Conservation (phyloP, 78 protist species). For the Kipferlia bialata region DNA sequence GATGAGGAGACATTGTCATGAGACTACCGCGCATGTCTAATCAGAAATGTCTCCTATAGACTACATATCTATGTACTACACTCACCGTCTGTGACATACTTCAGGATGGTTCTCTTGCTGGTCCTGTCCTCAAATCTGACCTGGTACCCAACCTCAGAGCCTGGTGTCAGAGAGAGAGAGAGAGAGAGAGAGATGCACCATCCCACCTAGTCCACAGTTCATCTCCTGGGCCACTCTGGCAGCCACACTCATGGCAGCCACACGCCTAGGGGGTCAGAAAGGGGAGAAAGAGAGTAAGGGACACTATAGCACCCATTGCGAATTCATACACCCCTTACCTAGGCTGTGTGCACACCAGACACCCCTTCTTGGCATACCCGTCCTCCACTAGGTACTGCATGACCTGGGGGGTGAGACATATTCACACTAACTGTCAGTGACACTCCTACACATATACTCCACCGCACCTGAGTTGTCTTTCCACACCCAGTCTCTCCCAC, state of each 20-base stretch:
- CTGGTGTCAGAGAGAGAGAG: too few species aligned
- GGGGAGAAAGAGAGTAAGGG: too few species aligned
- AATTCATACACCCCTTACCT: too few species aligned
- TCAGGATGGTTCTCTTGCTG: conserved; percentile 56
- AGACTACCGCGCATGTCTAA: too few species aligned
- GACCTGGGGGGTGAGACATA: too few species aligned
- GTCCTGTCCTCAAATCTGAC: conserved; percentile 95
- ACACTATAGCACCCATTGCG: too few species aligned
- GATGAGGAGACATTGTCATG: too few species aligned
- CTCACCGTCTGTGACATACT: conserved; percentile 76
- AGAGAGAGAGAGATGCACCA: too few species aligned
- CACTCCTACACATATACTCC: too few species aligned
- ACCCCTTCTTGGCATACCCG: not conserved
- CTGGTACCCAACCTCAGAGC: conserved; percentile 77
- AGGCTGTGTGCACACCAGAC: conserved; percentile 86
- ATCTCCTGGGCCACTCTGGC: conserved; percentile 91
- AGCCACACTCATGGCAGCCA: conserved; percentile 81
- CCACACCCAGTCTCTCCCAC: conserved; percentile 99
- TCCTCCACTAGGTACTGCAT: conserved; percentile 27
- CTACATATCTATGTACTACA: too few species aligned
- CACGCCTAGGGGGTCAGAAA: conserved; percentile 98
- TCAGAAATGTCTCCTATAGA: too few species aligned
- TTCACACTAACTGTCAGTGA: too few species aligned
- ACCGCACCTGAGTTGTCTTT: conserved; percentile 87
- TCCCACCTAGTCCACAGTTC: conserved; percentile 70